Base-by-base conservation (phyloP, 176 grass and related monocot species). In the Dactylis glomerata region DNA sequence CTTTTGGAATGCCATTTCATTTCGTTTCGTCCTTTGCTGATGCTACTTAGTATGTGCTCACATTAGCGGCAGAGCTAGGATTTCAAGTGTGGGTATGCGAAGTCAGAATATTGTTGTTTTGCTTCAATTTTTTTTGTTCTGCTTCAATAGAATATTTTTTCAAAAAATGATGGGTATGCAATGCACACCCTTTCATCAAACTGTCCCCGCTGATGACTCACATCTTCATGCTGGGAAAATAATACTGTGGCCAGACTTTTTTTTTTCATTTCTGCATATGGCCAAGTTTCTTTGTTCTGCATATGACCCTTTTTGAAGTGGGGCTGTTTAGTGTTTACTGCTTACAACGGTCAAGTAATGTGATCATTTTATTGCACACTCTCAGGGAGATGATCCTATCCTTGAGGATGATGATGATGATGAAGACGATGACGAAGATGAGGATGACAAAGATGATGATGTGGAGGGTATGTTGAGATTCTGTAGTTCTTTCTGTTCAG, bases 391-490 rank as follows among this genome's bases (percentile, higher is more conserved):
- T 83, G 86, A 83, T n/a, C 86, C 81, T 63, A 68, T 73, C 23
- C 7, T 88, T 63, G 81, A 88, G 66, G 86, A 88, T 73, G 86
- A 88, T 1, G 86, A 83, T 13, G 86, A 87, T 1, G 85, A 82
- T 0, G 79, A 87, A 2, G 84, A 79, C 9, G 85, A 87, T 81
- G 85, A 75, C 28, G 54, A 67, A 34, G 34, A 83, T 31, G n/a
- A 42, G 41, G 41, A 42, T 42, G 41, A 42, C 2, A 42, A 42
- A 42, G 80, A 80, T 0, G 68, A 88, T 77, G 86, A 88, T 52
- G 64, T 24, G 6, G 81, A 88, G 32, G 86, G 86, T 88, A 64
- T 69, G 28, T 26, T 26, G 8, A 71, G 26, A 44, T 77, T 78
- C 4, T 57, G 41, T 31, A 52, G 5, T 30, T 47, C 50, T 76